phyloP scores from a whole-genome alignment of 495 filamentous ascomycete genomes.

The Arthonia radiata region DNA sequence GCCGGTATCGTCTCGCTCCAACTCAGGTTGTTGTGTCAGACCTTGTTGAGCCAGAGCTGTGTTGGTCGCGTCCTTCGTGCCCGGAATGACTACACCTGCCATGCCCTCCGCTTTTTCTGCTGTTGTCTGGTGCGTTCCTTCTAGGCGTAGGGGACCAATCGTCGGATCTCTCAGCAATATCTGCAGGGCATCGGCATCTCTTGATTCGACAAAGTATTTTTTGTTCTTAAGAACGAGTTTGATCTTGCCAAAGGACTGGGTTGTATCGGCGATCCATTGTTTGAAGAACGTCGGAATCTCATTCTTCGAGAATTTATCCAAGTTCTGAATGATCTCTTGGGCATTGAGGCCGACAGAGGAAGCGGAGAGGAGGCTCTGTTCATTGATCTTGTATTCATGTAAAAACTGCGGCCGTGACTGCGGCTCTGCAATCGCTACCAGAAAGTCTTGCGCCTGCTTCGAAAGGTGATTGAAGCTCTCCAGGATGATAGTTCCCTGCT shows the following conservation, averaged over 20 bases:
- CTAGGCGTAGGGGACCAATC: constrained; percentile 36
- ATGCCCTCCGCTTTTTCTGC: constrained; percentile 64
- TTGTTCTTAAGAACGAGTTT: constrained; percentile 89
- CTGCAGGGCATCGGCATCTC: constrained; percentile 64
- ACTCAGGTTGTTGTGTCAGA: constrained; percentile 11
- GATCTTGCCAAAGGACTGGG: constrained; percentile 79
- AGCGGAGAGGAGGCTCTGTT: constrained; percentile 82
- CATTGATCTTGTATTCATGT: constrained; percentile 80
- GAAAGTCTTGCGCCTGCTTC: constrained; percentile 69
- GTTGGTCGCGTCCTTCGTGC: constrained; percentile 72
- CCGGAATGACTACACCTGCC: constrained; percentile 79
- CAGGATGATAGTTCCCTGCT: constrained; percentile 65
- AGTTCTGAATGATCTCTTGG: constrained; percentile 65
- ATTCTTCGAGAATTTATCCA: constrained; percentile 74
- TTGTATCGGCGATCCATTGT: constrained; percentile 58
- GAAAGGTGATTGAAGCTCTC: constrained; percentile 82
- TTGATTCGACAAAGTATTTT: constrained; percentile 77
- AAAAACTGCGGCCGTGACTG: constrained; percentile 64
- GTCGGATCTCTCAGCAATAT: constrained; percentile 49
- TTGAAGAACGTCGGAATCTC: constrained; percentile 54
- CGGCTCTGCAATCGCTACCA: constrained; percentile 89
- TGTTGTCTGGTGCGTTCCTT: constrained; percentile 44
- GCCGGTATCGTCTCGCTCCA: constrained; percentile 12
- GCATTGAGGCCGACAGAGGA: constrained; percentile 75
- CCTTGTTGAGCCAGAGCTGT: constrained; percentile 26